Conservation (phyloP, 352 stramenopile genomes). For the Globisporangium emineosum region DNA sequence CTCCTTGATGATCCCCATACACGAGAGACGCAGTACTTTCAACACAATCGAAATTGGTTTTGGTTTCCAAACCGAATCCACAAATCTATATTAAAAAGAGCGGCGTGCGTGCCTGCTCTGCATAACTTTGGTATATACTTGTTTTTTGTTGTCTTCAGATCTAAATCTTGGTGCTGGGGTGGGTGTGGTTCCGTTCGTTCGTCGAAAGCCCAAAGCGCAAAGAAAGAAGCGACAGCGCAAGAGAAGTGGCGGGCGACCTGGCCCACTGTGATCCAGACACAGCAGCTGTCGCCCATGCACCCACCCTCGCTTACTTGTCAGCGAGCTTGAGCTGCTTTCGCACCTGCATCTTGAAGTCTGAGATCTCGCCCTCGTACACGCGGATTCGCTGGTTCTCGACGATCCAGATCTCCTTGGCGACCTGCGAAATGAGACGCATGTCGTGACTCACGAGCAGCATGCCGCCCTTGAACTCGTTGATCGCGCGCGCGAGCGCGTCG, state of each 20-base stretch:
- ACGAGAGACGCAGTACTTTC: not conserved
- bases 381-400: constrained; percentile 96
- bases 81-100: constrained; percentile 19
- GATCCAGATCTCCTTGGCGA: constrained; percentile 99
- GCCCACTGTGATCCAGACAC: not conserved
- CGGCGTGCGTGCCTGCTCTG: not conserved
- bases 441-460: constrained; percentile 98
- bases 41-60: not conserved
- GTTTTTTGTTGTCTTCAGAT: constrained; percentile 1
- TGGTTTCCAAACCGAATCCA: constrained; percentile 14
- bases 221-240: not conserved
- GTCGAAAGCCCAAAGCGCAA: not conserved
- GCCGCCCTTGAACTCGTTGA: constrained; percentile 97
- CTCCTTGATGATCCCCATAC: not conserved
- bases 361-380: constrained; percentile 97
- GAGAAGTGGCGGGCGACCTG: not conserved
- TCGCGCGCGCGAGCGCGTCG: constrained; percentile 95
- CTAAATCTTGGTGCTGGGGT: not conserved
- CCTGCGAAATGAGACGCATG: constrained; percentile 98
- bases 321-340: constrained; percentile 23
- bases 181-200: not conserved
- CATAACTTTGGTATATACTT: constrained; percentile 14
- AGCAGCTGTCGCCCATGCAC: not conserved
- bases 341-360: constrained; percentile 93
- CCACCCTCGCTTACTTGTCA: constrained; percentile 12